Evolutionary conservation across 2,329 filamentous ascomycete species (phyloP).

Genomic region (Fusarium clavum): DNA sequence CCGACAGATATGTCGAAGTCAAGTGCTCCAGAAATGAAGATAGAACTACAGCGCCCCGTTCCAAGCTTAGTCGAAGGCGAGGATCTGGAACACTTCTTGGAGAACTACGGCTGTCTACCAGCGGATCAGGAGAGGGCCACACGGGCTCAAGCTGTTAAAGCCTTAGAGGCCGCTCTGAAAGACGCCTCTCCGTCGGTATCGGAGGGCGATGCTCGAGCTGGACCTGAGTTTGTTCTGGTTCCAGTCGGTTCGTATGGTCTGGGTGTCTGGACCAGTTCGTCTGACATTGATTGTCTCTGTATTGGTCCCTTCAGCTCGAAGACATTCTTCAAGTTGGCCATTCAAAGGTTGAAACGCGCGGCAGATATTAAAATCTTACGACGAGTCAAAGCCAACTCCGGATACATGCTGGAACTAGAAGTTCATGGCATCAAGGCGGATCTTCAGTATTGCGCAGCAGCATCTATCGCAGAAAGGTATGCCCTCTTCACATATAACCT

Average conservation of each 20-base stretch:
- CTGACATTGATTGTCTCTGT: constrained; percentile 74
- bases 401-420: constrained; percentile 73
- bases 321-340: constrained; percentile 70
- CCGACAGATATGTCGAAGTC: background rate
- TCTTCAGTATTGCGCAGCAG: constrained; percentile 74
- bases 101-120: constrained; percentile 58
- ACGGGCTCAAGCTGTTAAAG: constrained; percentile 58
- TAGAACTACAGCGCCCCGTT: constrained; percentile 50
- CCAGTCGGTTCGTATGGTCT: constrained; percentile 75
- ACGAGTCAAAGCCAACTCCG: constrained; percentile 67
- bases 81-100: constrained; percentile 55
- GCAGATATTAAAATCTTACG: constrained; percentile 64
- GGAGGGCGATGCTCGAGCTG: constrained; percentile 25
- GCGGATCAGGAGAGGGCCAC: constrained; percentile 55
- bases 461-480: constrained; percentile 63
- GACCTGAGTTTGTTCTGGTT: constrained; percentile 61
- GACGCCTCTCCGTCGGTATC: constrained; percentile 44
- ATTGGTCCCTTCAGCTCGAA: constrained; percentile 70
- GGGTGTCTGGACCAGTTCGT: constrained; percentile 69
- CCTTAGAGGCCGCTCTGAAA: constrained; percentile 58
- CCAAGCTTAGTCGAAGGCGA: constrained; percentile 48
- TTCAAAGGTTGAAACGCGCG: constrained; percentile 64
- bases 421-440: constrained; percentile 70
- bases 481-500: background rate
- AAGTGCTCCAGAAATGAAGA: constrained; percentile 10